Conservation (phyloP, 2,329 filamentous ascomycete species). For the Paraconiothyrium sp. region DNA sequence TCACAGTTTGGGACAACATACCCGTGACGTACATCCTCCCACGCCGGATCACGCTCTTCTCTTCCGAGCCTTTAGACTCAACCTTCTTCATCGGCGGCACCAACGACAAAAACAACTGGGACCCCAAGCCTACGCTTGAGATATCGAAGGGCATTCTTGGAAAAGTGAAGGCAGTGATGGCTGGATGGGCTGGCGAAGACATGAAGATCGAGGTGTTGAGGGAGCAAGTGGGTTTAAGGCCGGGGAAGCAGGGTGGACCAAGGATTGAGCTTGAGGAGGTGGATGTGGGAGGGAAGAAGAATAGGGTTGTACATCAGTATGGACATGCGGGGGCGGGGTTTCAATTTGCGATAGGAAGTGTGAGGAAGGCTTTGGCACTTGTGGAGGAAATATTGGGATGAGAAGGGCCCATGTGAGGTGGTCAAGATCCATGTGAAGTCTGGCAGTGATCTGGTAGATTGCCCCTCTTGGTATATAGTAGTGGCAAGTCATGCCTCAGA, state of each 20-base stretch:
- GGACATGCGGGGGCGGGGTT: slow-evolving; percentile 58
- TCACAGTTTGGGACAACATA: slow-evolving; percentile 35
- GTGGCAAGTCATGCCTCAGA: too few species aligned
- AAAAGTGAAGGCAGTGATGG: slow-evolving; percentile 48
- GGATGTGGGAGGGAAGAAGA: slow-evolving; percentile 33
- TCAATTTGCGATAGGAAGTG: slow-evolving; percentile 28
- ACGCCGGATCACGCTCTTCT: slow-evolving; percentile 49
- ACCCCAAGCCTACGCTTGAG: slow-evolving; percentile 39
- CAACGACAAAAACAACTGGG: slow-evolving; percentile 52
- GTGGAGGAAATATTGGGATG: slow-evolving; percentile 16
- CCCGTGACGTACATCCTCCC: slow-evolving; percentile 54
- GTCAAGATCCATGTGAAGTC: too few species aligned
- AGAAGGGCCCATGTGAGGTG: background rate
- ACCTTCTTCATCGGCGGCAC: slow-evolving; percentile 57
- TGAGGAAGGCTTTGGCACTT: slow-evolving; percentile 23
- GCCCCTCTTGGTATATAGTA: too few species aligned
- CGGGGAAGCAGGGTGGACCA: slow-evolving; percentile 54
- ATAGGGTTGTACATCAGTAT: slow-evolving; percentile 56
- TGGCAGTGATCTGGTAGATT: too few species aligned
- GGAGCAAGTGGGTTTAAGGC: slow-evolving; percentile 56
- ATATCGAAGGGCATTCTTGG: slow-evolving; percentile 51
- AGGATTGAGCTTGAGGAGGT: slow-evolving; percentile 54
- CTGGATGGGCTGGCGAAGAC: slow-evolving; percentile 24
- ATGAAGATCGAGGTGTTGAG: slow-evolving; percentile 55
- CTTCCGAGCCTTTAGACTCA: background rate